Evolutionary conservation across 2,329 filamentous ascomycete genomes (phyloP).

Genomic region (Xylaria digitata): DNA sequence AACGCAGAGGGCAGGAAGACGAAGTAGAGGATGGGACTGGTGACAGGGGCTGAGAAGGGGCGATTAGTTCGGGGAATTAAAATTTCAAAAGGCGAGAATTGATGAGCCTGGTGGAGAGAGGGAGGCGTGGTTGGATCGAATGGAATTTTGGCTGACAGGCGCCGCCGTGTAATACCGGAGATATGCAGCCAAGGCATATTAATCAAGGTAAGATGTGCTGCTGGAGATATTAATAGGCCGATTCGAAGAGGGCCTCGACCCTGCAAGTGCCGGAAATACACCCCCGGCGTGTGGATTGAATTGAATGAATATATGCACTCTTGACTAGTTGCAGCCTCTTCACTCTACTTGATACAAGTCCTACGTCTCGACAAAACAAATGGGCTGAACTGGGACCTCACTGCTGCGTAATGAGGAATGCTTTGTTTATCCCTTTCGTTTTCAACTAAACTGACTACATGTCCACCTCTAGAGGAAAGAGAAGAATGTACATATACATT

Average conservation of each 20-base stretch:
- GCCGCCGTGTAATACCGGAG: neutral
- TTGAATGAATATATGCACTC: no score
- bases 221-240: neutral
- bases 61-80: neutral
- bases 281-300: no score
- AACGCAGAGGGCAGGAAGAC: slow-evolving; percentile 40
- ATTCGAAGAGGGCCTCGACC: neutral
- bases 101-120: neutral
- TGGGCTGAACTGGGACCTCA: no score
- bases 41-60: neutral
- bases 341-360: no score
- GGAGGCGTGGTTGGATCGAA: neutral
- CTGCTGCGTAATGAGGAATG: no score
- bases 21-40: slow-evolving; percentile 29
- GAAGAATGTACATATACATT: no score
- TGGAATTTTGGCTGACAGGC: neutral
- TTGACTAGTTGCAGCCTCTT: no score
- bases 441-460: no score
- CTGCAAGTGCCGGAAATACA: neutral
- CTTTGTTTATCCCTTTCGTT: no score
- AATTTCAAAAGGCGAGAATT: neutral
- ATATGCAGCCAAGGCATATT: no score
- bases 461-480: no score
- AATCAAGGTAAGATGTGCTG: neutral
- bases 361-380: no score